These are phyloP conservation scores for Stemphylium vesicarium DNA, from an alignment of 2,329 filamentous ascomycete species.

Conservation along the genomic window DNA sequence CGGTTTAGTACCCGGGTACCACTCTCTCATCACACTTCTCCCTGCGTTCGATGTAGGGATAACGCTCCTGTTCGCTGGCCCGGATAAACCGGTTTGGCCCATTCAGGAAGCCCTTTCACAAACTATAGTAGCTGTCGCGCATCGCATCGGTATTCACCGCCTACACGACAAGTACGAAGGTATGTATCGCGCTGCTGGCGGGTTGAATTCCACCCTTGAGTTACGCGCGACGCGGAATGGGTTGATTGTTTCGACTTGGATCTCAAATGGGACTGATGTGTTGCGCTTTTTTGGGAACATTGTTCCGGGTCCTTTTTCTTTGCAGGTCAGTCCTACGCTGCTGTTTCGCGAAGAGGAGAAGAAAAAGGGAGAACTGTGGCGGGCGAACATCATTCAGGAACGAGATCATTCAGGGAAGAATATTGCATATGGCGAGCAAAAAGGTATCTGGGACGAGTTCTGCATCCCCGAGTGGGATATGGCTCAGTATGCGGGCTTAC, in stretches of 20 bases:
- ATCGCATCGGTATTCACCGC: constrained; percentile 37
- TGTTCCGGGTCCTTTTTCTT: constrained; percentile 17
- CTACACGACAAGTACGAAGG: constrained; percentile 38
- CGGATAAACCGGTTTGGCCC: constrained; percentile 15
- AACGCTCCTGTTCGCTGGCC: constrained; percentile 49
- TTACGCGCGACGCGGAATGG: constrained; percentile 38
- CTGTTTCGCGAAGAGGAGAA: constrained; percentile 34
- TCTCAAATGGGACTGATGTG: constrained; percentile 41
- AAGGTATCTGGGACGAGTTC: constrained; percentile 45
- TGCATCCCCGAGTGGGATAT: constrained; percentile 44
- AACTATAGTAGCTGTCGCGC: constrained; percentile 42
- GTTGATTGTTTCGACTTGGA: constrained; percentile 33
- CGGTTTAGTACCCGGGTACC: constrained; percentile 53
- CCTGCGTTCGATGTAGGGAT: constrained; percentile 55
- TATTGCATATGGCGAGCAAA: background rate
- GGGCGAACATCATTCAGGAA: constrained; percentile 28
- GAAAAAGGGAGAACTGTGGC: constrained; percentile 31
- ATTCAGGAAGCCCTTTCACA: constrained; percentile 40
- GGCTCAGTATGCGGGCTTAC: constrained; percentile 40
- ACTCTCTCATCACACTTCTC: constrained; percentile 48
- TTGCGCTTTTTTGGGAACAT: background rate
- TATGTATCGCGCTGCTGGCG: constrained; percentile 27
- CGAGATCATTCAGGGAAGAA: background rate
- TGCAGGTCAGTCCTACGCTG: constrained; percentile 38
- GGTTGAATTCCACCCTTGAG: constrained; percentile 32